Evolutionary conservation across 306 rosid genomes (phyloP), one percentile per base, ranked within the genome.

Genomic region (Begonia peltatifolia): DNA sequence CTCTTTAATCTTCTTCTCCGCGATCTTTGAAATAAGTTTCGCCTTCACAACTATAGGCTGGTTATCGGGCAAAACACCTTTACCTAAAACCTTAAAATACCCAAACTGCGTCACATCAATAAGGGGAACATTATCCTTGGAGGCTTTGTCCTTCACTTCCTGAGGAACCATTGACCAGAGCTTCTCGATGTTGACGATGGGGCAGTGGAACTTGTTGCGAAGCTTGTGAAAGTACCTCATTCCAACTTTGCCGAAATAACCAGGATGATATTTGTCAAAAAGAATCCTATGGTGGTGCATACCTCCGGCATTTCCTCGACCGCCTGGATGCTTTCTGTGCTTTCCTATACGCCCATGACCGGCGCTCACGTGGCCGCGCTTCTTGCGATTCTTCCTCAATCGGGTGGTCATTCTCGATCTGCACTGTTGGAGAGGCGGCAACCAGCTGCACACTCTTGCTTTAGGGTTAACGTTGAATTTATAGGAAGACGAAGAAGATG

Each of bases 321-420:
- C 94, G 0, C 94, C 83, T 1, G 94, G 94, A 16, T 84, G 94
- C 81, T 80, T 84, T 2, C 88, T 60, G 79, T 84, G 94, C 56
- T 84, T 84, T 0, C 94, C 94, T 41, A 84, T 71, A 12, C 88
- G 82, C 1, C 94, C 94, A 51, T 84, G 94, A 0, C 94, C 88
- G 30, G 88, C 88, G 46, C 94, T 84, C n/a, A 84, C 94, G 74
- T 84, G 94, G 9, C 94, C 94, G 0, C 94, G 67, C 94, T 84
- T 84, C 89, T 84, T 84, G 46, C 94, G 54, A 74, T 84, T 72
- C 89, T 84, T 84, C 89, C 78, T 84, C 68, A 84, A 71, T 6
- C 94, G 60, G 53, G 94, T 84, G 47, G 94, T 81, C 94, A 84
- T 84, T 18, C 46, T 59, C 44, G 66, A n/a, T 58, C 60, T 11